phyloP scores from a whole-genome alignment of 441 rosid genomes.

The Jatropha multifida region DNA sequence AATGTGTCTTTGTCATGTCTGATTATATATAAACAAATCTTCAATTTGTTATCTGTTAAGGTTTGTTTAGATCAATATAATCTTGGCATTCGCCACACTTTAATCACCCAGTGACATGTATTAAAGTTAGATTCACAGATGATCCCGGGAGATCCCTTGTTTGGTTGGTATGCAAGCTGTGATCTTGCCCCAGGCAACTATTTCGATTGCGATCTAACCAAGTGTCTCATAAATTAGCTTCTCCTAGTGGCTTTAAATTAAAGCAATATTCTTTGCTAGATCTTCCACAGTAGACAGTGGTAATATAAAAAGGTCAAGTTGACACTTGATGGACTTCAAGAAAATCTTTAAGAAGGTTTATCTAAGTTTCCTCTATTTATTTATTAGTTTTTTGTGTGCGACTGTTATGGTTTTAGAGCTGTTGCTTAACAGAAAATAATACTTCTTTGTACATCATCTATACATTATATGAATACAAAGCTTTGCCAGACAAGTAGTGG shows the following conservation, averaged over 20 bases:
- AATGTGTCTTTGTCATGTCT: background rate
- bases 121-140: background rate
- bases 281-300: constrained; percentile 19
- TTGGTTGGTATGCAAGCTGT: constrained; percentile 22
- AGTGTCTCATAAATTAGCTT: constrained; percentile 28
- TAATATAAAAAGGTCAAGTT: constrained; percentile 23
- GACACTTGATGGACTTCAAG: constrained; percentile 10
- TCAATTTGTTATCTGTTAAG: background rate
- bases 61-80: background rate
- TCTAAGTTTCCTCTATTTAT: background rate
- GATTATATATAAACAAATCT: constrained; percentile 1
- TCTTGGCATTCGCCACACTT: background rate
- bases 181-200: constrained; percentile 19
- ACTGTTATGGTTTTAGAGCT: no score
- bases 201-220: constrained; percentile 38
- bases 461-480: background rate
- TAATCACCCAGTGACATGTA: background rate
- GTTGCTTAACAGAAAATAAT: background rate
- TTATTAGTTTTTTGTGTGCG: background rate
- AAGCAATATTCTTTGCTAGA: constrained; percentile 26
- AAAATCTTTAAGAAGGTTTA: background rate
- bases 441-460: background rate
- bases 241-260: constrained; percentile 32
- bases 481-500: constrained; percentile 5
- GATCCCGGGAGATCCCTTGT: constrained; percentile 19